phyloP scores from a whole-genome alignment of 1,284 basidiomycete genomes.

The Ustilago loliicola region DNA sequence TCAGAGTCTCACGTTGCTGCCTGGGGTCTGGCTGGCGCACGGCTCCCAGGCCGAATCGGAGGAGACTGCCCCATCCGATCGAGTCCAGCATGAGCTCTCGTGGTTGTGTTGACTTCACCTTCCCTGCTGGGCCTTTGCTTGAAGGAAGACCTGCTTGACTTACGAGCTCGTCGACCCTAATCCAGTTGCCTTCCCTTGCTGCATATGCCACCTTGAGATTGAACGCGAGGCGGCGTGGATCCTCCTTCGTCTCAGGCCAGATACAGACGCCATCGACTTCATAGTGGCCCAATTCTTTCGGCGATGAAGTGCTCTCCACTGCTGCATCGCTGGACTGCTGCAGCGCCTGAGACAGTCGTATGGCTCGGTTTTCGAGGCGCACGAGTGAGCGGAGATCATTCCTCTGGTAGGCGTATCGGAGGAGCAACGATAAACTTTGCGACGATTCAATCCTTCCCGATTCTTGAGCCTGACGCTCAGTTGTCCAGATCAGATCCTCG shows the following conservation, averaged over 20 bases:
- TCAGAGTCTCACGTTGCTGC: background rate
- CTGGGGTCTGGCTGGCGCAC: background rate
- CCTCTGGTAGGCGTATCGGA: slow-evolving; percentile 26
- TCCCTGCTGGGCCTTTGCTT: background rate
- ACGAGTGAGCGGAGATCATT: slow-evolving; percentile 34
- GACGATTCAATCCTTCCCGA: slow-evolving; percentile 20
- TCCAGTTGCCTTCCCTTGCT: slow-evolving; percentile 30
- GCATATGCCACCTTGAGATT: slow-evolving; percentile 43
- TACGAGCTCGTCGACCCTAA: slow-evolving; percentile 32
- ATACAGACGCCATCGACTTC: slow-evolving; percentile 20
- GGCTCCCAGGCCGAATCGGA: slow-evolving; percentile 28
- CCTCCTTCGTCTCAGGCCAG: slow-evolving; percentile 26
- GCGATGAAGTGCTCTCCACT: background rate
- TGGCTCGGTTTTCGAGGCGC: slow-evolving; percentile 24
- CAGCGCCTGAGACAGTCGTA: background rate
- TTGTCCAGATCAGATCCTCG: slow-evolving; percentile 38
- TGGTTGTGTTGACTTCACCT: background rate
- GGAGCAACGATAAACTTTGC: slow-evolving; percentile 25
- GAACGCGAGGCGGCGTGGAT: slow-evolving; percentile 27
- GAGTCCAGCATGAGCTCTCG: slow-evolving; percentile 5
- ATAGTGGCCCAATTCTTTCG: slow-evolving; percentile 1
- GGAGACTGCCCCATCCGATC: slow-evolving; percentile 35
- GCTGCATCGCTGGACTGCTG: background rate
- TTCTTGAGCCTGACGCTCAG: slow-evolving; percentile 25
- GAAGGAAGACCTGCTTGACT: slow-evolving; percentile 1